Percentiles rank a stretch among this genome's conserved stretches.
phyloP scores from a whole-genome alignment of 306 rosid genomes.

The Castanea sativa region DNA sequence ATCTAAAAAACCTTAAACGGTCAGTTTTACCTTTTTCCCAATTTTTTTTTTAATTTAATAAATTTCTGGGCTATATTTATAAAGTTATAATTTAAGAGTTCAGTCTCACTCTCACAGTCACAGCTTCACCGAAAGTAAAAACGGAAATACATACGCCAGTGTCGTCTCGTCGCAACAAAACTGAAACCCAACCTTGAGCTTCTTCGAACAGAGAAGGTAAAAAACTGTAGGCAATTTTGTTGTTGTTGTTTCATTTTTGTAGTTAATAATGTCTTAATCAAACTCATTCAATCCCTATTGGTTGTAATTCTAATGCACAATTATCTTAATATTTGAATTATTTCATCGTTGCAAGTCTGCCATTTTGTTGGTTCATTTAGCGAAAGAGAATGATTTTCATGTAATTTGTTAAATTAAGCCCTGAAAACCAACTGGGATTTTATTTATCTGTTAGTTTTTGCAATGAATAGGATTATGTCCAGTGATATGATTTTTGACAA shows the following conservation, averaged over 20 bases:
- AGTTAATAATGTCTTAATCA: not conserved
- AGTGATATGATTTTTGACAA: no score
- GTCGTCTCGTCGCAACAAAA: not conserved
- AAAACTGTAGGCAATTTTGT: not conserved
- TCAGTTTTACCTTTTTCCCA: no score
- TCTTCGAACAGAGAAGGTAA: not conserved
- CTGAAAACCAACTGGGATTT: not conserved
- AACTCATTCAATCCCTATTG: not conserved
- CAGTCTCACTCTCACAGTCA: not conserved
- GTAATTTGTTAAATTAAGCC: not conserved
- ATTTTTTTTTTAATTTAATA: no score
- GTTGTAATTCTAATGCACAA: not conserved
- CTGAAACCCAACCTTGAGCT: not conserved
- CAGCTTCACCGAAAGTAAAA: not conserved
- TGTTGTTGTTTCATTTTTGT: not conserved
- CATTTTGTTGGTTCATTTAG: not conserved
- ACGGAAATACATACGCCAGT: not conserved
- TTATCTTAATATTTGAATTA: not conserved
- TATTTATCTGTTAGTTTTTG: not conserved
- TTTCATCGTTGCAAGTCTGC: not conserved
- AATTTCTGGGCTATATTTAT: no score
- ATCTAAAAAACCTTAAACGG: no score
- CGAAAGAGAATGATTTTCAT: not conserved
- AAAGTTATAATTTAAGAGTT: not conserved
- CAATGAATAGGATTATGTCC: not conserved